Base-by-base conservation (phyloP, 2,329 filamentous ascomycete genomes). In the Metarhizium brunneum region DNA sequence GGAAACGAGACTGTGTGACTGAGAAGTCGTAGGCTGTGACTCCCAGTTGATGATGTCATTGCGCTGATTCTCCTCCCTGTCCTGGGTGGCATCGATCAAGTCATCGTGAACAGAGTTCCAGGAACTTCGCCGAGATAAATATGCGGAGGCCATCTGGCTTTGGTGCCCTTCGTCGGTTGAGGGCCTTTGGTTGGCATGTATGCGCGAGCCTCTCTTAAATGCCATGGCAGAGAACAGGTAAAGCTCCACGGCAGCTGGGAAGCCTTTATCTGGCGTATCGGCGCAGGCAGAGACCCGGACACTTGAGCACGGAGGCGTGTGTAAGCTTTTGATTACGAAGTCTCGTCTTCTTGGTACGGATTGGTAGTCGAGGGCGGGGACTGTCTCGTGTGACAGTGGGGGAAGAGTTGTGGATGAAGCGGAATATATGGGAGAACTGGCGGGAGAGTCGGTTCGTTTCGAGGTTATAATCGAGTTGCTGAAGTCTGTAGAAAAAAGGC, bases 21-120 rank as follows among this genome's bases (percentile, higher is more conserved):
- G 52, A n/a, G 45, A 36, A 10, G 47, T 43, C 7, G 29, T 30
- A 38, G 55, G 38, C 13, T 58, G 52, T 3, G 57, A 40, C 30
- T 67, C 65, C 25, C 58, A 54, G 6, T 55, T 49, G 10, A 57
- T 54, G 14, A 56, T 25, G 13, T 36, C 55, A 32, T 50, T 60
- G 11, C 54, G 56, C 32, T 62, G 60, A n/a, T 54, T 60, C 6
- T 67, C 66, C 40, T 66, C 65, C 29, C 59, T 30, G 20, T 68
- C 66, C 11, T 57, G 56, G 36, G 52, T 43, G 1, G 36, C 49
- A 38, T 63, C 60, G 35, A 63, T 52, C 50, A 59, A 49, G 36
- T 67, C 68, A 40, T 71, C 67, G 45, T 57, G 64, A 38, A 61
- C 54, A 6, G 66, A 64, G 57, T 62, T 66, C 43, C 64, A 63